Conservation (phyloP, 768 basidiomycete species). For the Psilocybe azurescens region DNA sequence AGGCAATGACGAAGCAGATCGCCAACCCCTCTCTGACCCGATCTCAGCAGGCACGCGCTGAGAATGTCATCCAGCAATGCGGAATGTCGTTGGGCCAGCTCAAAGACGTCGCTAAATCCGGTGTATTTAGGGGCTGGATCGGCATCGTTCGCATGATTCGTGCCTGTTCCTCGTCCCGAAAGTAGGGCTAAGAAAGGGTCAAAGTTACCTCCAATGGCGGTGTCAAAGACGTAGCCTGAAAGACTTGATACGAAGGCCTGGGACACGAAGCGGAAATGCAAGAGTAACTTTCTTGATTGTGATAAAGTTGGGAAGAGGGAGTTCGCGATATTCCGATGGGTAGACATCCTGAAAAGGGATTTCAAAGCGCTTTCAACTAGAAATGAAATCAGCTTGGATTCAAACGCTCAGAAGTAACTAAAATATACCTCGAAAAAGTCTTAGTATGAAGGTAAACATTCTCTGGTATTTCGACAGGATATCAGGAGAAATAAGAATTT, state of each 20-base stretch:
- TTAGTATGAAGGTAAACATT: constrained; percentile 79
- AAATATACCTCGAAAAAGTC: constrained; percentile 74
- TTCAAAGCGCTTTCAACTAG: constrained; percentile 72
- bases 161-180: constrained; percentile 18
- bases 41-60: constrained; percentile 73
- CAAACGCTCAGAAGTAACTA: neutral
- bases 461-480: constrained; percentile 87
- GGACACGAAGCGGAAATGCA: constrained; percentile 76
- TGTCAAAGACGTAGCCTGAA: constrained; percentile 76
- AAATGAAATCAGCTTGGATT: neutral
- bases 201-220: constrained; percentile 81
- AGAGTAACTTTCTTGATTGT: constrained; percentile 55
- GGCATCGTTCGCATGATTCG: neutral
- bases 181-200: constrained; percentile 63
- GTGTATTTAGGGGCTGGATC: constrained; percentile 4
- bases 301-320: constrained; percentile 66
- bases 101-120: constrained; percentile 74
- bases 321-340: constrained; percentile 33
- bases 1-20: constrained; percentile 68
- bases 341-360: constrained; percentile 69
- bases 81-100: constrained; percentile 71
- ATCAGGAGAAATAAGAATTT: constrained; percentile 70
- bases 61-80: constrained; percentile 75
- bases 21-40: constrained; percentile 66
- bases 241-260: constrained; percentile 74